phyloP scores from a whole-genome alignment of 371 early-diverging fungal genomes.

The Mucor mucedo region DNA sequence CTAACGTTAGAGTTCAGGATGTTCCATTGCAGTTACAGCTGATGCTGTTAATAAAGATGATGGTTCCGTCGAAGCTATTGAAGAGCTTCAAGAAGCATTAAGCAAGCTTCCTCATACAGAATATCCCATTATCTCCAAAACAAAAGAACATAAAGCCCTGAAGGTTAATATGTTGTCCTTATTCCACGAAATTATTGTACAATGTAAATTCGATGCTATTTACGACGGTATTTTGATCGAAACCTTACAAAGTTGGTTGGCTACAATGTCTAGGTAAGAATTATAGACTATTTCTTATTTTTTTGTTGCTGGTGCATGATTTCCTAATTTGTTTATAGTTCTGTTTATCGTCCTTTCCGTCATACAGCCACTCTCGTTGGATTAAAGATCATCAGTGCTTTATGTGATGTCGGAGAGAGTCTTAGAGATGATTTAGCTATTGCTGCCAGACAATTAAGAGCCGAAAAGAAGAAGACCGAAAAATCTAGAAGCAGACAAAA shows the following conservation, averaged over 20 bases:
- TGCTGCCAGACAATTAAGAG: slow-evolving; percentile 65
- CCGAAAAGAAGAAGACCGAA: slow-evolving; percentile 32
- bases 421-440: slow-evolving; percentile 61
- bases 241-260: slow-evolving; percentile 59
- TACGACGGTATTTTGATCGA: slow-evolving; percentile 65
- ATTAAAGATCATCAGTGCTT: slow-evolving; percentile 59
- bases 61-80: slow-evolving; percentile 41
- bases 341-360: slow-evolving; percentile 86
- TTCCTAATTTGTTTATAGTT: slow-evolving; percentile 37
- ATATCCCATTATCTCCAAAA: slow-evolving; percentile 67
- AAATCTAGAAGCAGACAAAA: slow-evolving; percentile 23
- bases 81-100: slow-evolving; percentile 51
- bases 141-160: slow-evolving; percentile 63
- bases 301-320: not conserved
- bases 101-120: slow-evolving; percentile 61
- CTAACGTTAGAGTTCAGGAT: slow-evolving; percentile 46
- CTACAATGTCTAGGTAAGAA: slow-evolving; percentile 56
- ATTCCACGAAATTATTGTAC: slow-evolving; percentile 61
- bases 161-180: slow-evolving; percentile 64
- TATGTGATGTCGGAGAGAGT: slow-evolving; percentile 68
- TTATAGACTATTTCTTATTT: not conserved
- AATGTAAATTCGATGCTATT: slow-evolving; percentile 65
- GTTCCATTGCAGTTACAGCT: slow-evolving; percentile 41
- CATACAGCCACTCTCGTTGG: slow-evolving; percentile 83
- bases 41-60: slow-evolving; percentile 48